phyloP scores from a whole-genome alignment of 2,329 filamentous ascomycete species.

The Microsporum ferrugineum region DNA sequence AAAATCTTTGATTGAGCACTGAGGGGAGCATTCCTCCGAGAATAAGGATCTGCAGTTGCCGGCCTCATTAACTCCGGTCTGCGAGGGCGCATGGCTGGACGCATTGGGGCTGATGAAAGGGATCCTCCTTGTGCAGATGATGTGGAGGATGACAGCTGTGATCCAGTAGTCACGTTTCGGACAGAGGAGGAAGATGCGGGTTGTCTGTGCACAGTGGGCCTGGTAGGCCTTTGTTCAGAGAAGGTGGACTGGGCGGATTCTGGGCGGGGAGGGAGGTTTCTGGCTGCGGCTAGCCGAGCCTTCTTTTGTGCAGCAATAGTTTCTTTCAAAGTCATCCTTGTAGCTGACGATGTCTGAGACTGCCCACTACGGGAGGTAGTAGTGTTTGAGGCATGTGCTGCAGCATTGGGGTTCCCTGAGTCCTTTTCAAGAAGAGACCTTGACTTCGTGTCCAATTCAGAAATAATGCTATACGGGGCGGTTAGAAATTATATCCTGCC shows the following conservation, averaged over 20 bases:
- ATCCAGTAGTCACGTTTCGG: slow-evolving; percentile 27
- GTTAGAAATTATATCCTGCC: neutral
- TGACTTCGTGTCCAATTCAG: slow-evolving; percentile 63
- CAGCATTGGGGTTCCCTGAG: slow-evolving; percentile 52
- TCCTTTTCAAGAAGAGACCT: slow-evolving; percentile 74
- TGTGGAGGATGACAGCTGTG: slow-evolving; percentile 24
- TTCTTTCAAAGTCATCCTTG: slow-evolving; percentile 59
- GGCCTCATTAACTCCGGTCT: slow-evolving; percentile 34
- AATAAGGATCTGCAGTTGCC: slow-evolving; percentile 46
- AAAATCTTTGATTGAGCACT: slow-evolving; percentile 20
- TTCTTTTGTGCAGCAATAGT: slow-evolving; percentile 74
- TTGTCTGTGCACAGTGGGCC: slow-evolving; percentile 22
- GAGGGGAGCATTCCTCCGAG: slow-evolving; percentile 18
- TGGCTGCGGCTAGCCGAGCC: slow-evolving; percentile 33
- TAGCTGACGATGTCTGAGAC: slow-evolving; percentile 34
- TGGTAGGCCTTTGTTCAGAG: slow-evolving; percentile 32
- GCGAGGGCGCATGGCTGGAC: slow-evolving; percentile 33
- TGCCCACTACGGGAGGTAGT: slow-evolving; percentile 6
- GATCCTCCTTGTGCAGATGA: slow-evolving; percentile 17
- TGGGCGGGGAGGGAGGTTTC: slow-evolving; percentile 42
- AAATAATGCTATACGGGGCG: slow-evolving; percentile 54
- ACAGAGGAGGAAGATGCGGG: slow-evolving; percentile 25
- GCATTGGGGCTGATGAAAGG: slow-evolving; percentile 49
- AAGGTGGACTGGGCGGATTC: slow-evolving; percentile 47
- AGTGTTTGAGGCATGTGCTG: neutral